Base-by-base conservation (phyloP, 352 stramenopile genomes). In the Pythium graminicola region DNA sequence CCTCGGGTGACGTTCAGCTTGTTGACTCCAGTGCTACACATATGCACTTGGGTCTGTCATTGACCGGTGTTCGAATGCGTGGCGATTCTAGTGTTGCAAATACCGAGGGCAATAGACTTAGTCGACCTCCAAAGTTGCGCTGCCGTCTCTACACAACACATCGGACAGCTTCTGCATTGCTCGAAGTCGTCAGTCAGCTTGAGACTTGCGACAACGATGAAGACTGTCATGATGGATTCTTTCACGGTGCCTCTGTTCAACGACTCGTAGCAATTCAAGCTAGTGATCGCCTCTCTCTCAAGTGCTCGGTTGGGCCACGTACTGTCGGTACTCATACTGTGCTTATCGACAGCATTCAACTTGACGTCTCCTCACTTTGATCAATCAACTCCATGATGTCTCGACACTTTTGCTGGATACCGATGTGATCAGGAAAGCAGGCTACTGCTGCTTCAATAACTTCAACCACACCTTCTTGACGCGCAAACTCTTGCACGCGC, bases 371-470 rank as follows among this genome's bases (percentile, higher is more conserved):
- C 1, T 44, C 39, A 11, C 20, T 39, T 13, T 23, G 39, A 6
- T 62, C 17, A 52, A 65, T 28, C 10, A 87, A 65, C 36, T 67
- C 74, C 23, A 96, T 62, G 27, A 94, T 77, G 24, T 83, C 51
- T 24, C 44, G 33, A 16, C 60, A 64, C 55, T 90, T 92, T 44
- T 95, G 80, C 52, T 89, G 76, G 46, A 97, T 89, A 0, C 67
- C 72, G 16, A 65, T 35, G 42, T 95, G 68, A 6, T 89, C 76
- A 10, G 80, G 60, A 60, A 96, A 95, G 23, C 85, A 93, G 14
- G 76, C 82, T 50, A 89, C 69, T 0, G 86, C 81, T 16, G 83
- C 73, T 43, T 96, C 72, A 8, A 81, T 71, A 10, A 96, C 86
- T 59, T 95, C 81, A 14, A 82, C 68, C 3, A 90, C 86, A 2